Conservation (phyloP, 148 eudicot genomes). For the Nepenthes mirabilis region DNA sequence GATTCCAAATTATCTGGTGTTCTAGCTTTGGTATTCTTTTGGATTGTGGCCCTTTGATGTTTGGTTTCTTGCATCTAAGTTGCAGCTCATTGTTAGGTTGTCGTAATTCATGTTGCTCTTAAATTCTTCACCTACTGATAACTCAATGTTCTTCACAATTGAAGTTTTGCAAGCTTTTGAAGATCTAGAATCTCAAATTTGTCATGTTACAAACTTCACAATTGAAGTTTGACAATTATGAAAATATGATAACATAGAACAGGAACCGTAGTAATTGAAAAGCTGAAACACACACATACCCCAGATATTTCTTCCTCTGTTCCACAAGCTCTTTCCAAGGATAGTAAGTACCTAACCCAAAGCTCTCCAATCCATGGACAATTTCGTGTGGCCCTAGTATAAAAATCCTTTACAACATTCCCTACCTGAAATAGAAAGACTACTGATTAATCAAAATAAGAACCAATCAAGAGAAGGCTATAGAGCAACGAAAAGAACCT, state of each 20-base stretch:
- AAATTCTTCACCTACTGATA: too few species aligned
- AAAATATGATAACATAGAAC: not conserved
- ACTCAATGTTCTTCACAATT: too few species aligned
- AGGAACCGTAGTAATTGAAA: not conserved
- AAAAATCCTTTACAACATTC: constrained; percentile 34
- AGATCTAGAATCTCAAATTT: too few species aligned
- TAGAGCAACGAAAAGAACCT: constrained; percentile 31
- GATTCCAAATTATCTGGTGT: too few species aligned
- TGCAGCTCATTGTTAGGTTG: too few species aligned
- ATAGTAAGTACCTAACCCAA: constrained; percentile 78
- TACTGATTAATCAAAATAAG: constrained; percentile 1
- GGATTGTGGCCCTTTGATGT: too few species aligned
- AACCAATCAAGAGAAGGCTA: constrained; percentile 4
- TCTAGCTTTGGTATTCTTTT: too few species aligned
- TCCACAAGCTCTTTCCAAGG: constrained; percentile 69
- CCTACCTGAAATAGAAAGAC: constrained; percentile 36
- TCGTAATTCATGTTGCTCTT: too few species aligned
- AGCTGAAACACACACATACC: constrained; percentile 25
- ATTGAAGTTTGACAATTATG: not conserved
- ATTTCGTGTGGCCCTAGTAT: constrained; percentile 67
- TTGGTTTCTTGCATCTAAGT: too few species aligned
- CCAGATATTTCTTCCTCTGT: constrained; percentile 61
- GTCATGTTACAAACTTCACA: not conserved
- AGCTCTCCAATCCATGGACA: constrained; percentile 92
- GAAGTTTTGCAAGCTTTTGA: too few species aligned